Percentiles rank a stretch among this genome's conserved stretches.
Conservation (phyloP, 2,329 filamentous ascomycete genomes). For the Nigrospora oryzae region DNA sequence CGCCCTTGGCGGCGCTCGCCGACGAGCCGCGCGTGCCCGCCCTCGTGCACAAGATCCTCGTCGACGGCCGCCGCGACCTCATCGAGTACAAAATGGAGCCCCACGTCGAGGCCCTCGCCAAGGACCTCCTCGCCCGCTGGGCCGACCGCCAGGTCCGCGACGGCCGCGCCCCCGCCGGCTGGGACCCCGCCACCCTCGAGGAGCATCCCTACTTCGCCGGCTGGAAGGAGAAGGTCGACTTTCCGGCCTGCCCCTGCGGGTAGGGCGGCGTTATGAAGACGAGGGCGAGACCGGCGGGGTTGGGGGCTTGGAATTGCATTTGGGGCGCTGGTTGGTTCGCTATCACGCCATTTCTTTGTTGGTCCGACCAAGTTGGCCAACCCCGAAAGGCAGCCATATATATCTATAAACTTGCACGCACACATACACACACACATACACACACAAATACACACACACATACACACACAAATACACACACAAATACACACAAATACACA, state of each 20-base stretch:
- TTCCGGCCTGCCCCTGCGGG: not conserved
- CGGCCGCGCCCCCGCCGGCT: constrained; percentile 2
- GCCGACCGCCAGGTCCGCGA: constrained; percentile 4
- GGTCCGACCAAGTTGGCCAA: too few relatives aligned
- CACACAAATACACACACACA: too few relatives aligned
- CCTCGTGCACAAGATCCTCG: constrained; percentile 2
- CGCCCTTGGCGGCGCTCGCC: constrained; percentile 59
- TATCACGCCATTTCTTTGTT: too few relatives aligned
- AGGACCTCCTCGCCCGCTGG: constrained; percentile 1
- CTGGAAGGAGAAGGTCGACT: constrained; percentile 4
- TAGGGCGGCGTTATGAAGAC: not conserved
- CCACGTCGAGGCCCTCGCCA: constrained; percentile 3
- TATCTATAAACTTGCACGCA: too few relatives aligned
- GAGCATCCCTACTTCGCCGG: constrained; percentile 5
- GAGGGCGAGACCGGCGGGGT: too few relatives aligned
- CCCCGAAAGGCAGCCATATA: too few relatives aligned
- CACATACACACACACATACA: too few relatives aligned
- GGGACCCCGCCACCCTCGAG: constrained; percentile 5
- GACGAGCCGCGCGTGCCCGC: constrained; percentile 64
- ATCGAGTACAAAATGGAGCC: constrained; percentile 7
- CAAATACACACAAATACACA: too few relatives aligned
- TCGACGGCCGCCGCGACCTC: not conserved
- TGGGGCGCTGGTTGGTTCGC: too few relatives aligned
- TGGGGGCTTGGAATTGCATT: not conserved
- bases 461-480: too few relatives aligned